Percentiles rank a stretch among this genome's conserved stretches.
These are phyloP conservation scores for Stevia rebaudiana DNA, from an alignment of 140 eudicot genomes.

Conservation along the genomic window DNA sequence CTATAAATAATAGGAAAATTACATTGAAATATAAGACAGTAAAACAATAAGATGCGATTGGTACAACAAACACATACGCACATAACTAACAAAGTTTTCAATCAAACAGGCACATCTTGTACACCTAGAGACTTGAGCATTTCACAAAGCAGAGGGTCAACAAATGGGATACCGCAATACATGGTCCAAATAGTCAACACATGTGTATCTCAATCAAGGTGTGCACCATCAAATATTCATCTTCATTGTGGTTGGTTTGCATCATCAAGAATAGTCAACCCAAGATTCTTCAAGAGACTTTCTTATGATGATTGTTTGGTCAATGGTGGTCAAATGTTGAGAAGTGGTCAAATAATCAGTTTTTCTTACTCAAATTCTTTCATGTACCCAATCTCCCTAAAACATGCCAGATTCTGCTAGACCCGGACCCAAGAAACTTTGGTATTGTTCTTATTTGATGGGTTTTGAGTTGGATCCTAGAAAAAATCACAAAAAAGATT, in stretches of 20 bases:
- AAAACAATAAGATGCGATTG: too few relatives aligned
- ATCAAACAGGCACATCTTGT: conserved; percentile 39
- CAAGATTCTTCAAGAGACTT: conserved; percentile 58
- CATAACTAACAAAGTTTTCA: conserved; percentile 5
- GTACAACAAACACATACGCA: background rate
- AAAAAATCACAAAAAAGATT: too few relatives aligned
- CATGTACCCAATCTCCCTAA: conserved; percentile 63
- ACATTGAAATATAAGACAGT: too few relatives aligned
- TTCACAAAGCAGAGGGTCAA: conserved; percentile 57
- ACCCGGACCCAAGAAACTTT: too few relatives aligned
- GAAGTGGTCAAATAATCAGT: conserved; percentile 47
- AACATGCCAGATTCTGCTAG: conserved; percentile 56
- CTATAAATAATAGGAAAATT: too few relatives aligned
- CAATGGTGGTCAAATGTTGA: conserved; percentile 52
- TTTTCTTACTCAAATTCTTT: conserved; percentile 65
- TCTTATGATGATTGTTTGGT: conserved; percentile 66
- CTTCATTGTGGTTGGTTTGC: conserved; percentile 80
- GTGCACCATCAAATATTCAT: conserved; percentile 72
- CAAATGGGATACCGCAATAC: conserved; percentile 59
- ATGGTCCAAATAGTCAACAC: conserved; percentile 71
- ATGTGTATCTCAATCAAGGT: conserved; percentile 51
- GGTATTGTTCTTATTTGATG: too few relatives aligned
- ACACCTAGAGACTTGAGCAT: conserved; percentile 58
- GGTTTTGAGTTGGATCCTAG: too few relatives aligned
- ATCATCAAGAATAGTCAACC: conserved; percentile 65